Evolutionary conservation across 176 grass and related monocot species (phyloP), one percentile per base, ranked within the genome.

Genomic region (Bromus sterilis): DNA sequence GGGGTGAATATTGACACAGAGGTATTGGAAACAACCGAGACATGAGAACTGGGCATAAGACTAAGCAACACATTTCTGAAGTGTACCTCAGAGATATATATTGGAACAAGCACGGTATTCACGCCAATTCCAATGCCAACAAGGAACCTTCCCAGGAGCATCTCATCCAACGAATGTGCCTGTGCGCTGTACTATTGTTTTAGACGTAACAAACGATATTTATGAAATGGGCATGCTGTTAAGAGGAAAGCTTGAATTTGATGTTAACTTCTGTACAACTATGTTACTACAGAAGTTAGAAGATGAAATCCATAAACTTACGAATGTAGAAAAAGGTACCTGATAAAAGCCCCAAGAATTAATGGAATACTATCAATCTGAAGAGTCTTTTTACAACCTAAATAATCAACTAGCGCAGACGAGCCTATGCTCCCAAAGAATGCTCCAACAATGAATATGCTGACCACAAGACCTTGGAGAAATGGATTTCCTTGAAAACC

Each of bases 101-200:
- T 37, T 16, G 93, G 96, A 82, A 95, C 96, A 77, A 99, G 93
- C 31, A 95, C 93, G 60, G 96, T 93, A 81, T 99, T 99, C 74
- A 95, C 68, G 5, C 93, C 96, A 59, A 99, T 95, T 31, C 91
- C 96, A 65, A 99, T 89, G 33, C 93, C 96, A 91, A 95, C 96
- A 85, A 95, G 86, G 66, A 99, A 99, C 90, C 93, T 93, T 86
- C 96, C 96, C 85, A 89, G 86, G 41, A 99, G 96, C 91, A 99
- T 95, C 61, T 95, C 93, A 83, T 93, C 82, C 86, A 95, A 84
- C 7, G 84, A 88, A 88, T 95, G 84, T 79, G 93, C 93, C 70
- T 95, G 90, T 28, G 93, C 93, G 84, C 93, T 95, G 87, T 65
- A 85, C 72, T 21, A 69, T 63, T 72, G 44, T 34, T 49, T 80